Percentiles rank a stretch among this genome's conserved stretches.
These are phyloP conservation scores for Septoria petroselini DNA, from an alignment of 2,329 filamentous ascomycete genomes.

Conservation along the genomic window DNA sequence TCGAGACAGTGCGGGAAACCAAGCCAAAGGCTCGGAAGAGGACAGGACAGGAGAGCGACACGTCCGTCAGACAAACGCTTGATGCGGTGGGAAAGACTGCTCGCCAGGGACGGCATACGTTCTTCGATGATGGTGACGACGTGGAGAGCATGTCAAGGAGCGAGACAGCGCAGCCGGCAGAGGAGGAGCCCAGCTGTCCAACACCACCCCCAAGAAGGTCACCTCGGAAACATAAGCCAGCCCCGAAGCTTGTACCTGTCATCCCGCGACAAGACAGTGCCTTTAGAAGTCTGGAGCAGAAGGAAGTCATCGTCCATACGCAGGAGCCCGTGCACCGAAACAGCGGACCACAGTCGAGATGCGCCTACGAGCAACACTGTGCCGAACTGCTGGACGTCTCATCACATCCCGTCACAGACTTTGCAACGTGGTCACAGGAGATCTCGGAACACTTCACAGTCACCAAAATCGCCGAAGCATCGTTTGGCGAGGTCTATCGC, in stretches of 20 bases:
- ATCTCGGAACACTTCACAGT: slow-evolving; percentile 49
- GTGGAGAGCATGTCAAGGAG: neutral
- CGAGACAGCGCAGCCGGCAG: neutral
- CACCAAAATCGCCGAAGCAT: slow-evolving; percentile 63
- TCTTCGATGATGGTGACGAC: slow-evolving; percentile 15
- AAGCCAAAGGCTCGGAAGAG: slow-evolving; percentile 12
- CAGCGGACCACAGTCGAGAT: neutral
- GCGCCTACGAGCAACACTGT: slow-evolving; percentile 32
- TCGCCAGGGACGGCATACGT: slow-evolving; percentile 12
- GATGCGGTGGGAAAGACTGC: slow-evolving; percentile 5
- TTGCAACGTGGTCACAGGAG: slow-evolving; percentile 43
- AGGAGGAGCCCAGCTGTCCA: neutral
- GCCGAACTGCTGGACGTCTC: slow-evolving; percentile 32
- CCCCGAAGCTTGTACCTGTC: slow-evolving; percentile 1
- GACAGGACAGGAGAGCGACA: neutral
- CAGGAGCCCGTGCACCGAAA: too few relatives aligned
- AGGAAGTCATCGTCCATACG: too few relatives aligned
- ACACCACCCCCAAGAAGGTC: neutral
- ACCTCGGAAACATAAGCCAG: slow-evolving; percentile 7
- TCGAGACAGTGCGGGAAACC: slow-evolving; percentile 5
- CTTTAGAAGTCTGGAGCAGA: too few relatives aligned
- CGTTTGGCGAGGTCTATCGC: slow-evolving; percentile 64
- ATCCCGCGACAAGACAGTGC: slow-evolving; percentile 1
- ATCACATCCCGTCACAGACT: slow-evolving; percentile 37
- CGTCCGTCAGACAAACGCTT: neutral